Percentiles rank a stretch among this genome's conserved stretches.
Evolutionary conservation across 768 basidiomycete species (phyloP).

Genomic region (Melanogaster broomeanus): DNA sequence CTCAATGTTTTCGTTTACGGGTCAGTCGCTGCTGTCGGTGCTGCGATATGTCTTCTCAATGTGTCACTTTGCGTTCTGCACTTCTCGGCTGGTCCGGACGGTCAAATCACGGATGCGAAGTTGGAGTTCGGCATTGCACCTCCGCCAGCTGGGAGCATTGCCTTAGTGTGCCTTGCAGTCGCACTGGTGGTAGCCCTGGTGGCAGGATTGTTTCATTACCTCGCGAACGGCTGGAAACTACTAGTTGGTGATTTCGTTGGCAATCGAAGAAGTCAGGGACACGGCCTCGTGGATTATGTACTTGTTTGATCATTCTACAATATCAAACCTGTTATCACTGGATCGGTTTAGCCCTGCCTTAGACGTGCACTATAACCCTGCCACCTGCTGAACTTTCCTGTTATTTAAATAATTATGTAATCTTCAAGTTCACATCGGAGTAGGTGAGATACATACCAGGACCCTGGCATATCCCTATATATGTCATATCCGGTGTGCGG

Average conservation of each 20-base stretch:
- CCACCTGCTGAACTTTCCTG: no score
- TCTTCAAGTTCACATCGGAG: no score
- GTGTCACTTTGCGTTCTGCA: conserved; percentile 1
- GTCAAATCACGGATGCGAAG: background rate
- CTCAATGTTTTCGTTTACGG: conserved; percentile 4
- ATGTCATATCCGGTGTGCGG: no score
- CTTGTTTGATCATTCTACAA: background rate
- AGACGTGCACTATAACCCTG: no score
- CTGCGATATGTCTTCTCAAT: conserved; percentile 9
- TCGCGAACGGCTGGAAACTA: background rate
- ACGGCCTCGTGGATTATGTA: background rate
- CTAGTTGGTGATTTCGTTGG: background rate
- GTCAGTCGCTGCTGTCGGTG: conserved; percentile 3
- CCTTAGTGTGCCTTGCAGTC: background rate
- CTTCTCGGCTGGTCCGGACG: background rate
- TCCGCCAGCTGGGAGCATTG: conserved; percentile 4
- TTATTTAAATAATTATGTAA: no score
- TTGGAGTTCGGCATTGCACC: conserved; percentile 2
- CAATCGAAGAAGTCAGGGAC: background rate
- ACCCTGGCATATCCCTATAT: no score
- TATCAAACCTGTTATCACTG: background rate
- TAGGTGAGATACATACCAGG: no score
- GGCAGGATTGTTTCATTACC: background rate
- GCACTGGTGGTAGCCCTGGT: background rate
- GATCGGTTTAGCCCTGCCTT: no score